These are phyloP conservation scores for Aspergillus japonicus DNA, from an alignment of 2,329 filamentous ascomycete species.

Conservation along the genomic window DNA sequence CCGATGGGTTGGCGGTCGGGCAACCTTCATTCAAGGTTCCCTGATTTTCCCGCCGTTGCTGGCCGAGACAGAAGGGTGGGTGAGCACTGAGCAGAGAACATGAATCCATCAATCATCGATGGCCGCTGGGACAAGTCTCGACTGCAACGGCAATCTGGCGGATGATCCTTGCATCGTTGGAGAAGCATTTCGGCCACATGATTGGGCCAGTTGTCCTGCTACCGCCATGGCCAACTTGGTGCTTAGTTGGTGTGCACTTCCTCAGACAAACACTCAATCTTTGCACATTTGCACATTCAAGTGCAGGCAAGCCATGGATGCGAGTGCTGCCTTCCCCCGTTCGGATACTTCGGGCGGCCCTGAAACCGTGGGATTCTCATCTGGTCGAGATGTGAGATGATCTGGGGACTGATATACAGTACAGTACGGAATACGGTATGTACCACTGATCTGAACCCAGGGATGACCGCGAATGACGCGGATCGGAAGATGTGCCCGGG, in stretches of 20 bases:
- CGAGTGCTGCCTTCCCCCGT: not conserved
- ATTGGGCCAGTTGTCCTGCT: slow-evolving; percentile 5
- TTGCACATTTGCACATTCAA: no score
- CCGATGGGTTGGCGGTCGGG: not conserved
- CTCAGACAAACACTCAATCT: not conserved
- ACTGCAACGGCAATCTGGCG: slow-evolving; percentile 12
- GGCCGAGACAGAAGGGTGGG: not conserved
- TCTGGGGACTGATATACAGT: not conserved
- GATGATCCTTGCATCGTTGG: slow-evolving; percentile 17
- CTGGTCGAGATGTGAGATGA: not conserved
- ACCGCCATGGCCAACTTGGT: not conserved
- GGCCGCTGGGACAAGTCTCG: slow-evolving; percentile 1
- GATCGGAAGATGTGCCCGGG: not conserved
- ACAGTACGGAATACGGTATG: not conserved
- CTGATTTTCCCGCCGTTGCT: not conserved
- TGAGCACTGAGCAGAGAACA: not conserved
- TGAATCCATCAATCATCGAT: not conserved
- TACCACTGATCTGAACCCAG: not conserved
- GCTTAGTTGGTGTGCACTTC: not conserved
- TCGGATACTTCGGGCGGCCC: not conserved
- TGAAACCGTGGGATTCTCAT: not conserved
- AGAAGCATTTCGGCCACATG: slow-evolving; percentile 2
- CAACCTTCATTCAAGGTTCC: not conserved
- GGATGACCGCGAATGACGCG: not conserved
- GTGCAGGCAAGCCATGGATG: not conserved